Percentiles rank a stretch among this genome's conserved stretches.
Conservation (phyloP, 306 rosid species). For the Quillaja saponaria region DNA sequence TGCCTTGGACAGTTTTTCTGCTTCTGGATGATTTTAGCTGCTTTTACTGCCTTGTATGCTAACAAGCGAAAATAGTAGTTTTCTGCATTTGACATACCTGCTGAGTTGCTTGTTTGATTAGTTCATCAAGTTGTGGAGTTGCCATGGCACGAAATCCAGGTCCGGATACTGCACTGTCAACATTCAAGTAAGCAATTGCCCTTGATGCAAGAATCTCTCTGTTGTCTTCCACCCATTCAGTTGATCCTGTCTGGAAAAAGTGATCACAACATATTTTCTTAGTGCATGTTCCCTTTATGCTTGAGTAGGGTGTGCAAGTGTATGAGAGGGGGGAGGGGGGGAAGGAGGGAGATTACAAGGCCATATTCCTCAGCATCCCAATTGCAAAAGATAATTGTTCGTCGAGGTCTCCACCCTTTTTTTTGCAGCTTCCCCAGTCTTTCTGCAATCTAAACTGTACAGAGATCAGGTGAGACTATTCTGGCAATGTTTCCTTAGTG, state of each 20-base stretch:
- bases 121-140: conserved; percentile 80
- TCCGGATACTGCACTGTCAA: conserved; percentile 55
- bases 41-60: background rate
- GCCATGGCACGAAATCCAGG: conserved; percentile 51
- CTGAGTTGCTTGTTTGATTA: conserved; percentile 59
- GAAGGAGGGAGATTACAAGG: conserved; percentile 48
- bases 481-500: background rate
- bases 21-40: too few species aligned
- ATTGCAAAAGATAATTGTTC: conserved; percentile 68
- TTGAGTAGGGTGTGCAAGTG: background rate
- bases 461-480: conserved; percentile 16
- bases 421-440: conserved; percentile 61
- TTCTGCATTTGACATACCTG: conserved; percentile 42
- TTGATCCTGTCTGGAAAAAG: conserved; percentile 62
- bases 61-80: background rate
- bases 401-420: conserved; percentile 72
- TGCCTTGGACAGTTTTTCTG: too few species aligned
- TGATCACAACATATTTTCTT: conserved; percentile 17
- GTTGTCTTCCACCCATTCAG: conserved; percentile 85
- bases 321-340: conserved; percentile 2
- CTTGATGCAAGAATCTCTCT: conserved; percentile 66
- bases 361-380: conserved; percentile 91
- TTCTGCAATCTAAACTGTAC: conserved; percentile 51
- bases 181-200: conserved; percentile 77
- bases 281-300: background rate